Base-by-base conservation (phyloP, 2,329 filamentous ascomycete genomes). In the Teratosphaeria viscida region DNA sequence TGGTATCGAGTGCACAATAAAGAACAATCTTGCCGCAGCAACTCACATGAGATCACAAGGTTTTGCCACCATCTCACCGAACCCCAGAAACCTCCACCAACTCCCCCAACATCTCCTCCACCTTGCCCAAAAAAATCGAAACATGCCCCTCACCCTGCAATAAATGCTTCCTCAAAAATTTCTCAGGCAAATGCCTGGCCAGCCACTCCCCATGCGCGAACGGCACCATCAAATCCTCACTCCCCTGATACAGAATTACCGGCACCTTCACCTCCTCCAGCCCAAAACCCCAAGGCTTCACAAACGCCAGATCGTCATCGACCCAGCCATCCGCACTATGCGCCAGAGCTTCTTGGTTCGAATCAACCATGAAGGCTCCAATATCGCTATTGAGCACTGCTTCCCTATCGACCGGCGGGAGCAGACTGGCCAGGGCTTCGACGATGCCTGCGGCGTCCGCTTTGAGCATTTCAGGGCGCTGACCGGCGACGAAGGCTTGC, bases 271-370 rank as follows among this genome's bases (percentile, higher is more conserved):
- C 60, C 49, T 69, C 67, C 26, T 12, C 34, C 14, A 69, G 27
- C 2, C 65, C 62, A 47, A 69, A 68, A 0, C 67, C 66, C 67
- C 67, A 69, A 0, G 65, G 65, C 14, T 52, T 53, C 7, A 60
- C 54, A 29, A 67, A 66, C 5, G 62, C 62, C 34, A 69, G 56
- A 53, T 66, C 64, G 55, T 69, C 67, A 57, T 69, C 67, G 12
- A 68, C 59, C 65, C 66, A 67, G 11, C 67, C 67, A 32, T 68
- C 66, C 4, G 56, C 54, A 57, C 57, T 55, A 34, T 61, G 34
- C 57, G 62, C 60, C 7, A 68, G 59, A 14, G 56, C 63, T 54
- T 65, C 64, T 19, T 59, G 49, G 12, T 61, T 52, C 11, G 23
- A 23, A 19, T 58, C 55, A 2, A 54, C 61, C 8, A 55, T 56